A percentile compares a stretch with the other conserved stretches of the same genome.
Evolutionary conservation across 2,329 filamentous ascomycete species (phyloP).

Genomic region (Nemania sp.): DNA sequence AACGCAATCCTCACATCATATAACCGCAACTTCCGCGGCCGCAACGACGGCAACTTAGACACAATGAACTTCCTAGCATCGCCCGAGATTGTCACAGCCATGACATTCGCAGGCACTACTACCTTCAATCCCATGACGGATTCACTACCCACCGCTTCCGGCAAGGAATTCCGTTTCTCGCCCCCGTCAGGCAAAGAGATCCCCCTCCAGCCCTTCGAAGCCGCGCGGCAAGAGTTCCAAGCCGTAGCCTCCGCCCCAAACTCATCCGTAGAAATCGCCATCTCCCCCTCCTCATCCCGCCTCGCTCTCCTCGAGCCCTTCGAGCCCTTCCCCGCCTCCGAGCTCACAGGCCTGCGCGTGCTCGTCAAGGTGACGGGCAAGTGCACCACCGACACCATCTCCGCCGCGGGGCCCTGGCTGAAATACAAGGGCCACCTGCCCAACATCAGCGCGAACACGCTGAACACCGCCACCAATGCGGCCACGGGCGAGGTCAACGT

Average conservation of each 20-base stretch:
- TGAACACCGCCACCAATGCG: conserved; percentile 94
- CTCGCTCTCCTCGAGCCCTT: conserved; percentile 94
- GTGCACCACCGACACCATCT: conserved; percentile 99
- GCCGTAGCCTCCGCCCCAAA: conserved; percentile 80
- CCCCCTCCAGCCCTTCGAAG: conserved; percentile 75
- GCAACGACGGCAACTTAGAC: conserved; percentile 94
- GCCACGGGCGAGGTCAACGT: conserved; percentile 93
- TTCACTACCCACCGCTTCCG: conserved; percentile 80
- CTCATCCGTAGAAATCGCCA: conserved; percentile 76
- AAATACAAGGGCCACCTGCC: conserved; percentile 99
- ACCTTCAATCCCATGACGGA: conserved; percentile 98
- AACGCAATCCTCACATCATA: conserved; percentile 98
- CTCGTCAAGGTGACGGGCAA: conserved; percentile 97
- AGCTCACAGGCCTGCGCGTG: conserved; percentile 82
- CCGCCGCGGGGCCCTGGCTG: conserved; percentile 94
- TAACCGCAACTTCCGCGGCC: conserved; percentile 97
- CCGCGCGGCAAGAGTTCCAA: conserved; percentile 73
- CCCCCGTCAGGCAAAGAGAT: conserved; percentile 79
- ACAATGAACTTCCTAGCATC: conserved; percentile 99
- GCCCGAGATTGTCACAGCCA: conserved; percentile 95
- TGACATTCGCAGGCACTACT: conserved; percentile 91
- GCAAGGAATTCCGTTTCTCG: conserved; percentile 85
- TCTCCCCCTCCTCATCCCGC: conserved; percentile 88
- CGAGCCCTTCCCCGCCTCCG: conserved; percentile 79
- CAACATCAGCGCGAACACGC: conserved; percentile 97